A percentile compares a stretch with the other conserved stretches of the same genome.
Evolutionary conservation across 306 rosid species (phyloP).

Genomic region (Rosa lucieae): DNA sequence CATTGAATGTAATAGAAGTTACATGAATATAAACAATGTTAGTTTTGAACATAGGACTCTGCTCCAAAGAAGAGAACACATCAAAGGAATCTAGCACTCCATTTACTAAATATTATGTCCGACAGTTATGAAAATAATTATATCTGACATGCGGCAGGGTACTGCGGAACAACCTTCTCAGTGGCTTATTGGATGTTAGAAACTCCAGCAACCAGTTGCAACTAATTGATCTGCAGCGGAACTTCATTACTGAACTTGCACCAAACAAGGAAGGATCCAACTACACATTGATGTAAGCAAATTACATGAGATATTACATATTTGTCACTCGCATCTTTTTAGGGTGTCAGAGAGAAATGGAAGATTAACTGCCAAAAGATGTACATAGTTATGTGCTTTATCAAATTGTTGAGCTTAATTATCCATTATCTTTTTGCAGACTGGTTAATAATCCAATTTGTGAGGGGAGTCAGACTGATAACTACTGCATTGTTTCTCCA

Average conservation of each 20-base stretch:
- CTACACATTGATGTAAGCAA: conserved; percentile 30
- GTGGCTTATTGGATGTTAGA: conserved; percentile 26
- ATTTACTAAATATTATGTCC: not conserved
- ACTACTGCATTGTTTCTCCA: conserved; percentile 41
- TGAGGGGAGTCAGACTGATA: conserved; percentile 3
- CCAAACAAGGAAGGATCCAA: not conserved
- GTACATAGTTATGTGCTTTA: not conserved
- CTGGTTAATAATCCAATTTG: conserved; percentile 57
- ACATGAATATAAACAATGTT: not conserved
- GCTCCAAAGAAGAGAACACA: not conserved
- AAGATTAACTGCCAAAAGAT: not conserved
- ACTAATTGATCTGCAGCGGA: conserved; percentile 29
- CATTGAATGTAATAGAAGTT: not conserved
- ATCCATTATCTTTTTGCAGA: conserved; percentile 31
- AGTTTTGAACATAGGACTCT: not conserved
- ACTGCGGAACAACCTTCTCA: conserved; percentile 33
- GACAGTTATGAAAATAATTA: not conserved
- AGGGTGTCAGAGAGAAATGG: not conserved
- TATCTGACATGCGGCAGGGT: conserved; percentile 24
- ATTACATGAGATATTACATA: not conserved
- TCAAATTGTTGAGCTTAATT: not conserved
- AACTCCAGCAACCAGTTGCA: conserved; percentile 16
- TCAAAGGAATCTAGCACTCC: not conserved
- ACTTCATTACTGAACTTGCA: conserved; percentile 18
- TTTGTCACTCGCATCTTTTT: not conserved